Percentiles rank a stretch among this genome's conserved stretches.
phyloP scores from a whole-genome alignment of 805 yeast species.

The Barnettozyma pratensis region DNA sequence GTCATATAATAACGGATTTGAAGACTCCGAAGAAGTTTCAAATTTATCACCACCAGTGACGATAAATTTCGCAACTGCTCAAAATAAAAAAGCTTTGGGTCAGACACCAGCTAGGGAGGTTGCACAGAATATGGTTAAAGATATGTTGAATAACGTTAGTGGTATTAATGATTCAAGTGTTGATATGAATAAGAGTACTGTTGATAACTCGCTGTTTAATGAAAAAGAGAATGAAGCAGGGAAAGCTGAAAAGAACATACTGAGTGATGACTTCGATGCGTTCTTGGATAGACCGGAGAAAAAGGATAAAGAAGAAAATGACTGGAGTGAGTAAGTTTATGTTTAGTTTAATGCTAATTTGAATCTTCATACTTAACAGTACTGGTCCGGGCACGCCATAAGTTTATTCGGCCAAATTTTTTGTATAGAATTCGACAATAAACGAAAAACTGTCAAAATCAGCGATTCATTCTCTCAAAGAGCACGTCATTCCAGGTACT shows the following conservation, averaged over 20 bases:
- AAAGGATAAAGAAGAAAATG: conserved; percentile 3
- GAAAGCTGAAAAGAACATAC: background rate
- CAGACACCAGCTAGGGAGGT: conserved; percentile 21
- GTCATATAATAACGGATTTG: conserved; percentile 8
- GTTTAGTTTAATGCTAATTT: no score
- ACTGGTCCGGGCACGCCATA: no score
- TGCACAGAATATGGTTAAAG: conserved; percentile 22
- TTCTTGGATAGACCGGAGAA: conserved; percentile 18
- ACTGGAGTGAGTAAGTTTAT: conserved; percentile 19
- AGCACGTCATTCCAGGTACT: background rate
- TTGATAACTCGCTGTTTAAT: conserved; percentile 8
- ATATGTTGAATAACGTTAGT: conserved; percentile 21
- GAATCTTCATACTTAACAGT: no score
- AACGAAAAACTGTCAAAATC: no score
- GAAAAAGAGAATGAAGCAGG: background rate
- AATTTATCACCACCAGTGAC: conserved; percentile 24
- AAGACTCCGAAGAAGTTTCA: conserved; percentile 23
- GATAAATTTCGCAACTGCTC: conserved; percentile 16
- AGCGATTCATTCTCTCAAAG: background rate
- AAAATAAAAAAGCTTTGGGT: background rate
- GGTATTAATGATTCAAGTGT: conserved; percentile 20
- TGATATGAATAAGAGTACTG: background rate
- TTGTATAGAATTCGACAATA: no score
- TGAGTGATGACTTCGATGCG: conserved; percentile 21
- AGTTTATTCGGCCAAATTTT: no score